Base-by-base conservation (phyloP, 202 grass and related monocot species). In the Setaria viridis region DNA sequence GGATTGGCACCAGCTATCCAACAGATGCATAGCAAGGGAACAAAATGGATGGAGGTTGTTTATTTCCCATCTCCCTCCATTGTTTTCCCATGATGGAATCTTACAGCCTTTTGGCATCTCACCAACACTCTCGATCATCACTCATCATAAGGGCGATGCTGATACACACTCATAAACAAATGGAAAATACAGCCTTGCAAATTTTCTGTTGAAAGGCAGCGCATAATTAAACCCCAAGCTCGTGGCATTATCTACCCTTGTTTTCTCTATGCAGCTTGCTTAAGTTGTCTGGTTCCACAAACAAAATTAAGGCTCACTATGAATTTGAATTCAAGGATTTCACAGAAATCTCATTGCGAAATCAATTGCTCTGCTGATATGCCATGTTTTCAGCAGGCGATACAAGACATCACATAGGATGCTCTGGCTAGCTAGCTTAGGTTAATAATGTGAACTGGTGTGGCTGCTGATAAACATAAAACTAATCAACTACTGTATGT, bases 61-160 rank as follows among this genome's bases (percentile, higher is more conserved):
- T 68, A 69, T 55, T 87, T 68, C 43, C 51, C 42, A 65, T 88
- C 62, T 73, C 51, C 39, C 14, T 57, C 32, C 75, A 84, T 80
- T 70, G 34, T 85, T 66, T 80, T 66, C 12, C 70, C 89, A 70
- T 76, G 29, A 16, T 17, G 37, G 89, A 91, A 85, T 91, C 89
- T 91, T 70, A 84, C 85, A 87, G 89, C 89, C 81, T 91, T 87
- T 80, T 77, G 72, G 85, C 89, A 87, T 81, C 89, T 72, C 70
- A 65, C 51, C 85, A 64, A 65, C 85, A 76, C 53, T 34, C 43
- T 30, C 74, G 15, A 73, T 42, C 64, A 41, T 60, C 57, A 25
- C 56, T 25, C 56, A 11, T 41, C 9, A n/a, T 76, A 76, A 62
- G 53, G 11, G 32, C 15, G 13, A 67, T 57, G 45, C 54, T 20